These are phyloP conservation scores for Lipomyces yamadae DNA, from an alignment of 805 yeast species.

Conservation along the genomic window DNA sequence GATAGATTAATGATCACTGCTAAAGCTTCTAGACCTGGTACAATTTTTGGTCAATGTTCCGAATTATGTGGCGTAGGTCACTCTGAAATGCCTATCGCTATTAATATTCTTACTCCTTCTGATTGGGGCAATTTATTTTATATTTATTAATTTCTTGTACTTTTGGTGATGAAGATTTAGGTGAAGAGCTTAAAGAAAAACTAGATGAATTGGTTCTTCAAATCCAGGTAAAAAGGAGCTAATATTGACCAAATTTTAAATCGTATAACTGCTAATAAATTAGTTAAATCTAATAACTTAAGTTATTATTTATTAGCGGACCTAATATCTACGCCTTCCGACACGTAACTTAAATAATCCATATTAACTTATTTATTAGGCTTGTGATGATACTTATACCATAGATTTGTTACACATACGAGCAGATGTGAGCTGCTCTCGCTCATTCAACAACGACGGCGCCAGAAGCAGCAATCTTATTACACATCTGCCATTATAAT, in stretches of 20 bases:
- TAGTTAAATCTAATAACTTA: no score
- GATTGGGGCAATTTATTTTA: neutral
- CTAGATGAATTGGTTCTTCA: slow-evolving; percentile 2
- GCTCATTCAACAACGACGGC: neutral
- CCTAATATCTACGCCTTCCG: no score
- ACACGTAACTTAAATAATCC: no score
- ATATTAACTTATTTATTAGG: neutral
- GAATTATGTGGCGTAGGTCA: slow-evolving; percentile 43
- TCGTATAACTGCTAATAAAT: neutral
- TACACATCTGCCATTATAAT: neutral
- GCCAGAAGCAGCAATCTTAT: neutral
- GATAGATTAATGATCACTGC: slow-evolving; percentile 23
- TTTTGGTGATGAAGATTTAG: slow-evolving; percentile 5
- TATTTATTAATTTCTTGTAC: neutral
- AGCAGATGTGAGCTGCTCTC: neutral
- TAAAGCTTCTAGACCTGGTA: slow-evolving; percentile 40
- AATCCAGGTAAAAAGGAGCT: slow-evolving; percentile 5
- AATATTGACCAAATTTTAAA: neutral
- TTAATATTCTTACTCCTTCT: slow-evolving; percentile 9
- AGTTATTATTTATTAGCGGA: no score
- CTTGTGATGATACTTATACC: neutral
- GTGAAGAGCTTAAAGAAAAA: slow-evolving; percentile 3
- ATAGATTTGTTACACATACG: neutral
- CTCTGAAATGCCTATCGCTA: slow-evolving; percentile 41
- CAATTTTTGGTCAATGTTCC: slow-evolving; percentile 42